Evolutionary conservation across 768 basidiomycete species (phyloP).

Genomic region (Dentipellis fragilis): DNA sequence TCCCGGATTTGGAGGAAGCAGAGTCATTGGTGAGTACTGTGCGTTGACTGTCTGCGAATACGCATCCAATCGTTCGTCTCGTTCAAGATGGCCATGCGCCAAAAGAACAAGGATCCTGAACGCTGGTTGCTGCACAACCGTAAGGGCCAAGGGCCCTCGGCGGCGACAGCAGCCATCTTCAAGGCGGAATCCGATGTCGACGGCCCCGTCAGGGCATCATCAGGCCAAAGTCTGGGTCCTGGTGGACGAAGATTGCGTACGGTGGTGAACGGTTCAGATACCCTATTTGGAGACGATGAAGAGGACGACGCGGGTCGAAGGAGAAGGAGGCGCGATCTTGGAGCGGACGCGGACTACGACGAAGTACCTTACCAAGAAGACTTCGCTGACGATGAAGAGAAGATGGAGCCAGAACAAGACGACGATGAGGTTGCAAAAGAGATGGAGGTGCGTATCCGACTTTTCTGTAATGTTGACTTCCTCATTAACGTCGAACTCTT

Average conservation of each 20-base stretch:
- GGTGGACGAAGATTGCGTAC: constrained; percentile 57
- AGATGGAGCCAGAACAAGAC: constrained; percentile 53
- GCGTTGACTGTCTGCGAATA: constrained; percentile 14
- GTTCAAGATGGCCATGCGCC: constrained; percentile 38
- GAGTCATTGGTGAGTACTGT: constrained; percentile 48
- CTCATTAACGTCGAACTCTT: neutral
- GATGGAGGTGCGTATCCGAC: constrained; percentile 44
- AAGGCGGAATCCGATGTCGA: constrained; percentile 43
- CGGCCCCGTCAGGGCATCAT: constrained; percentile 36
- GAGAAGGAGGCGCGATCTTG: constrained; percentile 47
- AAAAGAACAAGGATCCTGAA: constrained; percentile 68
- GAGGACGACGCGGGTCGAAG: constrained; percentile 41
- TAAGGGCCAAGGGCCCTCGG: constrained; percentile 48
- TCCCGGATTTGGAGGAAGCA: constrained; percentile 57
- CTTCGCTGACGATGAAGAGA: constrained; percentile 83
- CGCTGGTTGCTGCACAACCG: constrained; percentile 58
- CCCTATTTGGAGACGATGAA: constrained; percentile 44
- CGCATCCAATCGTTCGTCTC: constrained; percentile 14
- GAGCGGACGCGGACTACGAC: constrained; percentile 73
- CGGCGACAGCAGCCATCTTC: constrained; percentile 57
- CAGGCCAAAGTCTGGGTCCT: constrained; percentile 52
- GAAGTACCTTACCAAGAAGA: constrained; percentile 78
- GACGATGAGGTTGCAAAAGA: constrained; percentile 77
- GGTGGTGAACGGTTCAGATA: constrained; percentile 56
- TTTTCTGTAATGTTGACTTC: neutral